A percentile compares a stretch with the other conserved stretches of the same genome.
Evolutionary conservation across 2,329 filamentous ascomycete genomes (phyloP).

Genomic region (Neofusicoccum cordaticola): DNA sequence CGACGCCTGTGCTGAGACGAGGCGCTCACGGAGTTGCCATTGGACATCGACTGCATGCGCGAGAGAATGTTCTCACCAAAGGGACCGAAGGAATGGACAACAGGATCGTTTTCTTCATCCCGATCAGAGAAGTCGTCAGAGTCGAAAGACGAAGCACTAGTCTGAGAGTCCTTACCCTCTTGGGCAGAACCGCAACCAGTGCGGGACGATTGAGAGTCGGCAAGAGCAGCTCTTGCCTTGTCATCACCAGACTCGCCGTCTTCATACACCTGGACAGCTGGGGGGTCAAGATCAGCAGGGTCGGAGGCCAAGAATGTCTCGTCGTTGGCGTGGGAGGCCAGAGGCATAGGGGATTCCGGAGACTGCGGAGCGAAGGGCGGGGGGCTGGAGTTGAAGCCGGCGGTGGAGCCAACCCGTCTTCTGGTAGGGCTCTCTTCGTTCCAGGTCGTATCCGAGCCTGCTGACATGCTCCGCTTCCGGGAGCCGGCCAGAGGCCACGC

Average conservation of each 20-base stretch:
- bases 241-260: conserved; percentile 34
- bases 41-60: conserved; percentile 74
- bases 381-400: conserved; percentile 57
- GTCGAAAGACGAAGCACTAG: conserved; percentile 24
- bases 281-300: conserved; percentile 22
- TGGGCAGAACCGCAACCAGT: conserved; percentile 31
- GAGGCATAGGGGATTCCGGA: conserved; percentile 65
- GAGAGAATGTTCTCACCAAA: conserved; percentile 83
- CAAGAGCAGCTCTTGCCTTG: conserved; percentile 23
- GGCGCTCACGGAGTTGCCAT: conserved; percentile 46
- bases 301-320: conserved; percentile 46
- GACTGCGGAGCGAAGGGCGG: conserved; percentile 67
- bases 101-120: conserved; percentile 88
- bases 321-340: conserved; percentile 22
- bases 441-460: conserved; percentile 59
- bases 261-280: conserved; percentile 36
- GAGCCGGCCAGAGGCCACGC: conserved; percentile 68
- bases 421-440: conserved; percentile 57
- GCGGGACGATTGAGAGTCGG: conserved; percentile 28
- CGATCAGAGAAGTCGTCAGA: conserved; percentile 66
- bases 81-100: conserved; percentile 87
- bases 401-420: conserved; percentile 23
- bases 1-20: conserved; percentile 44
- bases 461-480: conserved; percentile 11
- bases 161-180: conserved; percentile 27